Base-by-base conservation (phyloP, 2,329 filamentous ascomycete species). In the Davidsoniella eucalypti region DNA sequence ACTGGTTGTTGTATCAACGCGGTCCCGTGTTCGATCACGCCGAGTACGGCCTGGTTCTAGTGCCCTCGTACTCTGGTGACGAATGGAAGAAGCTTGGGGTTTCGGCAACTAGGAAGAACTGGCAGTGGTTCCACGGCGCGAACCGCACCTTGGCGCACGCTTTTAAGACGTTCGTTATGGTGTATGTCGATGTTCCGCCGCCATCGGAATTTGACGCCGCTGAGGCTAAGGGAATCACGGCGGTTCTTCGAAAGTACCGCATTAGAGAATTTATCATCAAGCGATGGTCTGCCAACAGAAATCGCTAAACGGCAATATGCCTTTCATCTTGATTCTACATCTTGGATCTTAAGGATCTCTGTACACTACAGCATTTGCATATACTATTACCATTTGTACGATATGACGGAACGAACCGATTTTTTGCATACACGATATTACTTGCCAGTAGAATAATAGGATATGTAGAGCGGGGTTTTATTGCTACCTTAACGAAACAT, bases 1-100 rank as follows among this genome's bases (percentile, higher is more conserved):
- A 98, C 63, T 95, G 86, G 69, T 69, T 98, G n/a, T 74, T 98
- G 6, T 98, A 98, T 65, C 81, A 87, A 51, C 82, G 87, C 17
- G 92, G 92, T 0, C 92, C 92, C 0, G 90, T 92, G 0, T 96
- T 98, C 63, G 80, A 87, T 18, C 92, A 98, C 61, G 92, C 92
- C 18, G 87, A 96, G 60, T 98, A 95, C 61, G 88, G 86, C 0
- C 67, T 95, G 41, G 71, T 90, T 21, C 78, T 98, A 39, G 61
- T 96, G 3, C 90, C 92, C 0, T 82, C 87, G 0, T 96, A 93
- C 61, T 80, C 73, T 0, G 69, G 92, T 60, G 61, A 75, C 0
- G 79, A 81, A 59, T 95, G 88, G 87, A 71, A 73, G 55, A 65
- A 69, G 1, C 64, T 72, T 44, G 72, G 73, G 3, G 73, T 75